Conservation (phyloP, 495 filamentous ascomycete species). For the Sabuloglossum arenarium region DNA sequence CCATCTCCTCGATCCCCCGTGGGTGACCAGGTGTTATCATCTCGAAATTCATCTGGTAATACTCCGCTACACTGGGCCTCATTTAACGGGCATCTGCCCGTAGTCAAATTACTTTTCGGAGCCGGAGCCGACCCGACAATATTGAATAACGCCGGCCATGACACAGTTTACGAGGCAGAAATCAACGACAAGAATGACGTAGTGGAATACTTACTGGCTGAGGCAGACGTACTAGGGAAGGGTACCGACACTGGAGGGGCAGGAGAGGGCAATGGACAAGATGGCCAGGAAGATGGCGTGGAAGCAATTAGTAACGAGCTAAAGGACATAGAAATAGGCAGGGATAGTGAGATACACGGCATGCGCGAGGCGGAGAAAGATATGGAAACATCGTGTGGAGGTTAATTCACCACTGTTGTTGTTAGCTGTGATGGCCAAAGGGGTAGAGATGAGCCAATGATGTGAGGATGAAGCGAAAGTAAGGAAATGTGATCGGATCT, state of each 20-base stretch:
- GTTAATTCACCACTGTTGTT: neutral
- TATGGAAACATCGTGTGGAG: neutral
- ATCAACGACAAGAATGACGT: constrained; percentile 45
- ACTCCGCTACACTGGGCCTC: constrained; percentile 86
- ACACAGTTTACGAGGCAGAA: constrained; percentile 72
- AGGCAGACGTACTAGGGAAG: constrained; percentile 30
- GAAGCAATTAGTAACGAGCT: neutral
- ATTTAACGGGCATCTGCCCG: constrained; percentile 62
- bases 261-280: constrained; percentile 13
- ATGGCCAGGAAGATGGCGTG: neutral
- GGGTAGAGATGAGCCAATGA: neutral
- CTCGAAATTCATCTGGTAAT: constrained; percentile 58
- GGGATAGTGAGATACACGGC: neutral
- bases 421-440: neutral
- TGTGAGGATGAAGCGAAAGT: too few relatives aligned
- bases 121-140: constrained; percentile 53
- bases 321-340: neutral
- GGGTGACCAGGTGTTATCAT: constrained; percentile 33
- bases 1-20: constrained; percentile 9
- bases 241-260: constrained; percentile 15
- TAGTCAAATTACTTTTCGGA: constrained; percentile 53
- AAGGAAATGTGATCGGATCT: neutral
- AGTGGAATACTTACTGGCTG: constrained; percentile 39
- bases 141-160: constrained; percentile 63
- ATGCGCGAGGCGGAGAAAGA: neutral